A percentile compares a stretch with the other conserved stretches of the same genome.
These are phyloP conservation scores for Eimeria maxima DNA, from an alignment of 169 alveolate genomes.

Conservation along the genomic window DNA sequence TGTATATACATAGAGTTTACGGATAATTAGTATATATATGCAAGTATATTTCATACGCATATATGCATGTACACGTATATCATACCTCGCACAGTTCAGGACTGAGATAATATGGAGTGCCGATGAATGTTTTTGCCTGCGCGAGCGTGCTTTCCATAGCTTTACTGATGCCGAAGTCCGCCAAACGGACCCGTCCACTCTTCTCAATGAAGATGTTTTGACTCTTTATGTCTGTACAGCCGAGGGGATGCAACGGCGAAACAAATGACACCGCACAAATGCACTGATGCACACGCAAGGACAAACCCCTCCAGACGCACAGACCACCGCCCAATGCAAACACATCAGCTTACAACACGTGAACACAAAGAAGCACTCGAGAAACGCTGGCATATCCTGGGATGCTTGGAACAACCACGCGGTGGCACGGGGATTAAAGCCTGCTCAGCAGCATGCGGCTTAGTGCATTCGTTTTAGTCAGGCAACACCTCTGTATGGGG, in stretches of 20 bases:
- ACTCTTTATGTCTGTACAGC: conserved; percentile 90
- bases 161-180: conserved; percentile 97
- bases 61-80: background rate
- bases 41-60: background rate
- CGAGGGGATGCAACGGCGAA: background rate
- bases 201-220: conserved; percentile 94
- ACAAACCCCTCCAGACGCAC: background rate
- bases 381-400: no score
- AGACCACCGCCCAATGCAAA: no score
- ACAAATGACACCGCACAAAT: background rate
- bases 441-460: no score
- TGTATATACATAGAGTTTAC: background rate
- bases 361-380: no score
- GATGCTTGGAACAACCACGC: no score
- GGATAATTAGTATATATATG: background rate
- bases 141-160: conserved; percentile 96
- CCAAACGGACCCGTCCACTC: conserved; percentile 93
- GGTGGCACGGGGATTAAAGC: no score
- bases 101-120: conserved; percentile 99
- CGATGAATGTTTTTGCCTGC: conserved; percentile 98
- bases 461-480: no score
- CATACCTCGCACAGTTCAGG: conserved; percentile 97
- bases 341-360: no score
- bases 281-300: background rate
- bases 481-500: no score